A percentile compares a stretch with the other conserved stretches of the same genome.
phyloP scores from a whole-genome alignment of 768 basidiomycete species.

The Hypholoma fasciculare region DNA sequence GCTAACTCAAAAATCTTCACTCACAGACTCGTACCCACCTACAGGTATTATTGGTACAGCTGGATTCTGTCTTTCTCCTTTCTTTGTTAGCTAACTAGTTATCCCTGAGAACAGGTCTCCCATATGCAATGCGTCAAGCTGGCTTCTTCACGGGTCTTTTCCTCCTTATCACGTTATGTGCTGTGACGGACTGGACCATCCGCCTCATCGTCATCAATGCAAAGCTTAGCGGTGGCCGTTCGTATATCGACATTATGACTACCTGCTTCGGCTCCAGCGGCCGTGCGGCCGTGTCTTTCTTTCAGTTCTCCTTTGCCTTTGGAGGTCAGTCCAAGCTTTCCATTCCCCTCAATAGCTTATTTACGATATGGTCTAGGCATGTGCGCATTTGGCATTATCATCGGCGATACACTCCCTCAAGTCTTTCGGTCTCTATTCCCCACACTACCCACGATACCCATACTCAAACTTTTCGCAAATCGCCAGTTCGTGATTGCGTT shows the following conservation, averaged over 20 bases:
- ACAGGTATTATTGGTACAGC: slow-evolving; percentile 72
- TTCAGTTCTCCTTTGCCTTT: slow-evolving; percentile 97
- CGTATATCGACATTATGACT: slow-evolving; percentile 94
- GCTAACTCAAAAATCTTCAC: slow-evolving; percentile 13
- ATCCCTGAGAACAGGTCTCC: slow-evolving; percentile 58
- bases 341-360: not conserved
- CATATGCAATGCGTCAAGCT: slow-evolving; percentile 92
- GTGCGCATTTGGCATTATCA: slow-evolving; percentile 98
- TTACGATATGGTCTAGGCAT: slow-evolving; percentile 56
- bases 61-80: not conserved
- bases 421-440: slow-evolving; percentile 90
- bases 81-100: slow-evolving; percentile 8
- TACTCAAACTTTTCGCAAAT: slow-evolving; percentile 77
- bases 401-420: slow-evolving; percentile 96
- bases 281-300: slow-evolving; percentile 92
- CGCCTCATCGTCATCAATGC: slow-evolving; percentile 94
- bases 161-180: slow-evolving; percentile 79
- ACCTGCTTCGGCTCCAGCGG: slow-evolving; percentile 90
- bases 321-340: slow-evolving; percentile 59
- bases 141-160: slow-evolving; percentile 88
- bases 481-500: slow-evolving; percentile 88
- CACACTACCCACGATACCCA: slow-evolving; percentile 57
- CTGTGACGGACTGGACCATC: slow-evolving; percentile 97
- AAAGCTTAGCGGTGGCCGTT: slow-evolving; percentile 89
- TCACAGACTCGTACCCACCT: not conserved